Base-by-base conservation (phyloP, 768 basidiomycete species). In the Leccinum olivaceopallidum region DNA sequence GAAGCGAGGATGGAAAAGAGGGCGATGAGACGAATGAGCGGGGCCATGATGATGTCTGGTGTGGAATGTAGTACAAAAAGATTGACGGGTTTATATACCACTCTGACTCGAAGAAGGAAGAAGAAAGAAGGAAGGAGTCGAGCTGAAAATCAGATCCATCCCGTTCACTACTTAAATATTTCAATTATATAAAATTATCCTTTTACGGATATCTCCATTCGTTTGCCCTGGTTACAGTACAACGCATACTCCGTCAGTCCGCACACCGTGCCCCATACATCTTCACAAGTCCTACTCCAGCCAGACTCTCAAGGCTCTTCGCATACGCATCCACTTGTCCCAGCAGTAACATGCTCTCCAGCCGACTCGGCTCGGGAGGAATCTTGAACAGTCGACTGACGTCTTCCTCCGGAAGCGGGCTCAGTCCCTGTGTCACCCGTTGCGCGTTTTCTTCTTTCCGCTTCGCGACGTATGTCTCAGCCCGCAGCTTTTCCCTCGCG, bases 251-350 rank as follows among this genome's bases (percentile, higher is more conserved):
- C 34, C 32, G 2, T 53, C 26, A 51, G 18, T 55, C 57, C 1
- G n/a, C 76, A 6, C 77, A 79, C 66, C 79, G 80, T 1, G 88
- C 84, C 0, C 82, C 87, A 69, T 91, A 95, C 89, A 92, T 94
- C 77, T 92, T 92, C n/a, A 91, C 88, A 60, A 96, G 73, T 24
- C 79, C 82, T 18, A 80, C 71, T 51, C 82, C 81, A 30, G 87
- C 85, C 37, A 78, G 82, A 61, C 82, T 82, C 56, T 83, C 90
- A 63, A 96, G 77, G 58, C 83, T 89, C 80, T 87, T 90, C 37
- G 88, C 90, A 65, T 91, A 87, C 8, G 85, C 90, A 74, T 96
- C 94, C 63, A 95, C 85, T 78, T 93, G 92, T 13, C 94, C 95
- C 44, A 95, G 78, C 59, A 95, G 67, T 72, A 95, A 73, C 85